These are phyloP conservation scores for Termitomyces titanicus DNA, from an alignment of 768 basidiomycete species.

Conservation along the genomic window DNA sequence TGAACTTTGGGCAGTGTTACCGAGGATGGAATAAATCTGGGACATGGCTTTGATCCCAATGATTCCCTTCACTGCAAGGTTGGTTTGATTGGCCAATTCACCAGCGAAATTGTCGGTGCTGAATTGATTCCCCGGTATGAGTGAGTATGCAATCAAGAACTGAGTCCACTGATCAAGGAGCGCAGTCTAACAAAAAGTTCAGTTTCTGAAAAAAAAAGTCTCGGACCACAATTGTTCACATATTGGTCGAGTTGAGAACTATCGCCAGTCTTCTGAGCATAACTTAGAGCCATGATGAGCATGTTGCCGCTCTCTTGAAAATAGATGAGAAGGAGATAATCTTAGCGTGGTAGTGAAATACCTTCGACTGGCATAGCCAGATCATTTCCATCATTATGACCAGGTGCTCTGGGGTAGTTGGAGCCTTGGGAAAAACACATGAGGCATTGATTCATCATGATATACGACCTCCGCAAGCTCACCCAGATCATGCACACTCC, in stretches of 20 bases:
- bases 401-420: slow-evolving; percentile 39
- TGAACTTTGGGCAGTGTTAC: slow-evolving; percentile 29
- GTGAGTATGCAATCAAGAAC: slow-evolving; percentile 48
- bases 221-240: slow-evolving; percentile 23
- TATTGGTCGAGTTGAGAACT: slow-evolving; percentile 43
- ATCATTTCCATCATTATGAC: slow-evolving; percentile 45
- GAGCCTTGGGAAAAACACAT: slow-evolving; percentile 24
- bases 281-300: slow-evolving; percentile 67
- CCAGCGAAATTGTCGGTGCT: slow-evolving; percentile 56
- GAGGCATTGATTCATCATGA: slow-evolving; percentile 9
- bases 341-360: slow-evolving; percentile 22
- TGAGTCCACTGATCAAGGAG: slow-evolving; percentile 65
- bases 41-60: slow-evolving; percentile 65
- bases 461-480: slow-evolving; percentile 10
- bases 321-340: background rate
- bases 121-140: slow-evolving; percentile 50
- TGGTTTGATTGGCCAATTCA: slow-evolving; percentile 57
- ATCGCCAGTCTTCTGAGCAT: slow-evolving; percentile 52
- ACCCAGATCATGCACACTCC: slow-evolving; percentile 64
- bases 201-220: slow-evolving; percentile 3
- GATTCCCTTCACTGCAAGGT: slow-evolving; percentile 70
- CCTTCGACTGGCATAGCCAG: slow-evolving; percentile 56
- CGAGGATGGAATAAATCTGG: slow-evolving; percentile 43
- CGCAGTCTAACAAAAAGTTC: slow-evolving; percentile 14
- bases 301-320: slow-evolving; percentile 67